phyloP scores from a whole-genome alignment of 768 basidiomycete genomes.

The Boletus tomentosulus region DNA sequence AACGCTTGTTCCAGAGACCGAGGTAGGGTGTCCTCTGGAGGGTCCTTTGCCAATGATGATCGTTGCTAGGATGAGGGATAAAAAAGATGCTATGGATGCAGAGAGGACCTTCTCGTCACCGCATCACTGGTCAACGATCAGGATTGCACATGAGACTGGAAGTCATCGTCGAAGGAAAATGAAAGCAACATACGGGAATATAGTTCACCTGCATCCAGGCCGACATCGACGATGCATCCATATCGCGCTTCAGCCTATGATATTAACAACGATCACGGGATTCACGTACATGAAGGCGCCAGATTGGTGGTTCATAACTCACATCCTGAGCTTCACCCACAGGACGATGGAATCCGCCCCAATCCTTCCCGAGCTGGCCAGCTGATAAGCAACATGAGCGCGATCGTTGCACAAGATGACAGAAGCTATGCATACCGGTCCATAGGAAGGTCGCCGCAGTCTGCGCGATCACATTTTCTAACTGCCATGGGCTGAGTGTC shows the following conservation, averaged over 20 bases:
- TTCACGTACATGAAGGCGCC: not conserved
- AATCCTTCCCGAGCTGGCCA: not conserved
- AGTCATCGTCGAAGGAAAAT: not conserved
- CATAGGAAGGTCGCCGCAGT: not conserved
- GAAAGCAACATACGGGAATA: not conserved
- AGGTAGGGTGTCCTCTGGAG: no score
- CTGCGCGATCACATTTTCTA: not conserved
- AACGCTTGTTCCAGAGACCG: no score
- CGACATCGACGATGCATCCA: not conserved
- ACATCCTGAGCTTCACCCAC: not conserved
- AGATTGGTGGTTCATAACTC: not conserved
- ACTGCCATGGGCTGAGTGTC: no score
- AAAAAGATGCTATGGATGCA: no score
- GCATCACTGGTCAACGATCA: no score
- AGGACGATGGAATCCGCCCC: not conserved
- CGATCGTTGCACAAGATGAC: no score
- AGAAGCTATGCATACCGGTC: not conserved
- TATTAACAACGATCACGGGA: not conserved
- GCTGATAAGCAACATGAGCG: not conserved
- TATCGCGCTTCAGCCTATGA: not conserved
- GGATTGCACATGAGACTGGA: not conserved
- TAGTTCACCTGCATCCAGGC: not conserved
- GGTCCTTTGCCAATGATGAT: no score
- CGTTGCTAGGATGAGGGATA: no score
- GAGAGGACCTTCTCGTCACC: no score